Percentiles rank a stretch among this genome's conserved stretches.
phyloP scores from a whole-genome alignment of 805 yeast genomes.

The Ogataea saltuana region DNA sequence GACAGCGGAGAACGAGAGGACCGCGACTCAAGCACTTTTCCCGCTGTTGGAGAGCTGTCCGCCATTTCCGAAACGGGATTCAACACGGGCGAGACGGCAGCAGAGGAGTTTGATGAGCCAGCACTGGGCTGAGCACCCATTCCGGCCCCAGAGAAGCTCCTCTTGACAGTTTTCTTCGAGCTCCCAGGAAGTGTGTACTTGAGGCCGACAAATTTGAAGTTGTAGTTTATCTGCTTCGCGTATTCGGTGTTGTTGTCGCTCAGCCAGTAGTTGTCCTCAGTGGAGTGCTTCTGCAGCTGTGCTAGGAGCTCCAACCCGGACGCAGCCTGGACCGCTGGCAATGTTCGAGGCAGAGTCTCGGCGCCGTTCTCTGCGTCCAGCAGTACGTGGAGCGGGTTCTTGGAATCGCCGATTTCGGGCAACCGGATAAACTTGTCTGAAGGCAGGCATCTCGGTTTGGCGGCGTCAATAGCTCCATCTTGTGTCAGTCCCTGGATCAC shows the following conservation, averaged over 20 bases:
- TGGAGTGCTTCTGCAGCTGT: slow-evolving; percentile 32
- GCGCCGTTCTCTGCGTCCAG: slow-evolving; percentile 13
- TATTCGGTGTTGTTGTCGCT: slow-evolving; percentile 18
- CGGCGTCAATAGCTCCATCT: slow-evolving; percentile 12
- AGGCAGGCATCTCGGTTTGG: slow-evolving; percentile 1
- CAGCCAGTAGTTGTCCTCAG: slow-evolving; percentile 25
- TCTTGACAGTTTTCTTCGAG: neutral
- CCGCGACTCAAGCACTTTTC: neutral
- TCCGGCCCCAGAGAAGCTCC: neutral
- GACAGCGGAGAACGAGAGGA: slow-evolving; percentile 37
- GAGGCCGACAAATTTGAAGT: slow-evolving; percentile 35
- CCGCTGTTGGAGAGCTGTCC: neutral
- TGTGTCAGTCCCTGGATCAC: slow-evolving; percentile 44
- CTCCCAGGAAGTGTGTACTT: slow-evolving; percentile 11
- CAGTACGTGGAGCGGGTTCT: slow-evolving; percentile 12
- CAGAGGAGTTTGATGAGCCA: no score
- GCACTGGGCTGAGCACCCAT: neutral
- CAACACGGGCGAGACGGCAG: no score
- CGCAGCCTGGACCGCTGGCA: slow-evolving; percentile 30
- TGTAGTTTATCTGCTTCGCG: slow-evolving; percentile 26
- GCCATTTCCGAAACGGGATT: neutral
- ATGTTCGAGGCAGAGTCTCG: slow-evolving; percentile 15
- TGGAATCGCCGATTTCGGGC: neutral
- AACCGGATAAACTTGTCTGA: slow-evolving; percentile 16
- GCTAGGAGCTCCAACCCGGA: slow-evolving; percentile 34